Conservation (phyloP, 495 filamentous ascomycete species). For the Penicillium manginii region DNA sequence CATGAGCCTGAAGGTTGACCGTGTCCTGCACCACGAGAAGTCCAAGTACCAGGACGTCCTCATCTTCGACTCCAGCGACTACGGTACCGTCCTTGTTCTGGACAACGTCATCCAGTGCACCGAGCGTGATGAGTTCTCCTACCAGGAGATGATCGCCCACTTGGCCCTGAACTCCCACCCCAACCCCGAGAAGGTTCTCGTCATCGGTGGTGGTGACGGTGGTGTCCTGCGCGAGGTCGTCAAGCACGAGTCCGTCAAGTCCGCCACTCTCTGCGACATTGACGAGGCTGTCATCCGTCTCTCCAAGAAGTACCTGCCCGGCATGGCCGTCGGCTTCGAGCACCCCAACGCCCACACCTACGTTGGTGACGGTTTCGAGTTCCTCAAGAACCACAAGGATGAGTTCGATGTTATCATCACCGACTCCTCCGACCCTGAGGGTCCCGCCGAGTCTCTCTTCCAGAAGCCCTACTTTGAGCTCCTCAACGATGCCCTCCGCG, state of each 20-base stretch:
- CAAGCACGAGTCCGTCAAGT: constrained; percentile 93
- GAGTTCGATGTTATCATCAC: constrained; percentile 99
- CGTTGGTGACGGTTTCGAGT: constrained; percentile 98
- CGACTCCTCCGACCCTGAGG: constrained; percentile 95
- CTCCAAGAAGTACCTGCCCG: constrained; percentile 96
- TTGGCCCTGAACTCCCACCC: constrained; percentile 98
- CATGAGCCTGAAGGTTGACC: constrained; percentile 97
- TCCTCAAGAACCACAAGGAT: constrained; percentile 88
- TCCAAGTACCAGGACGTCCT: constrained; percentile 98
- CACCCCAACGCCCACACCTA: constrained; percentile 90
- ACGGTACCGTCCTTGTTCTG: constrained; percentile 95
- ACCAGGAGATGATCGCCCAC: constrained; percentile 99
- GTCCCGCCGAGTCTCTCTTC: constrained; percentile 93
- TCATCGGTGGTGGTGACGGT: constrained; percentile 96
- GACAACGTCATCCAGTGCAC: constrained; percentile 99
- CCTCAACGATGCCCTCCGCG: constrained; percentile 80
- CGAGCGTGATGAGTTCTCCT: constrained; percentile 97
- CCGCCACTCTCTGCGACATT: constrained; percentile 96
- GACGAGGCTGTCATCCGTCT: constrained; percentile 99
- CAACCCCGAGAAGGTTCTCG: constrained; percentile 94
- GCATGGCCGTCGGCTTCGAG: constrained; percentile 90
- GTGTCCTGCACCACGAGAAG: constrained; percentile 98
- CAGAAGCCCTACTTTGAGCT: constrained; percentile 99
- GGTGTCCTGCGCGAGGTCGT: constrained; percentile 97
- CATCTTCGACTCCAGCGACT: constrained; percentile 95